These are phyloP conservation scores for Lactifluus echinatus DNA, from an alignment of 768 basidiomycete genomes.

Conservation along the genomic window DNA sequence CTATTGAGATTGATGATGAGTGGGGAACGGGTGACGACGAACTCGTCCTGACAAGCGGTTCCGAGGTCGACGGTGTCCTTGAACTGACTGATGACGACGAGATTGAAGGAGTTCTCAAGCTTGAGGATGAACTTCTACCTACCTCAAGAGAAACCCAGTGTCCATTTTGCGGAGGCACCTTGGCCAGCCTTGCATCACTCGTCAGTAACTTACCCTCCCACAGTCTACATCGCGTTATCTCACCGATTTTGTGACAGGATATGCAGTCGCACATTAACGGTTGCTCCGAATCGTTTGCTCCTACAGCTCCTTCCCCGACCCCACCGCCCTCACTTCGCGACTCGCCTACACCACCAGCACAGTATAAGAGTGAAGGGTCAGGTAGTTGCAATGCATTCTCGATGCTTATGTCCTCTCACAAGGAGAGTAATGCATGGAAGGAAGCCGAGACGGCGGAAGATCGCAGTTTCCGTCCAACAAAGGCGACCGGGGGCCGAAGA, in stretches of 20 bases:
- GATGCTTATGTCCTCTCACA: slow-evolving; percentile 81
- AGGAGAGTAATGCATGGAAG: slow-evolving; percentile 79
- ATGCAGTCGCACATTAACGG: slow-evolving; percentile 47
- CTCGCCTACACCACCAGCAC: slow-evolving; percentile 16
- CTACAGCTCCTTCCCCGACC: neutral
- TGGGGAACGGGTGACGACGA: slow-evolving; percentile 78
- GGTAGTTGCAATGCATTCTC: slow-evolving; percentile 49
- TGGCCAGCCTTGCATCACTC: slow-evolving; percentile 24
- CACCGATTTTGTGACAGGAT: slow-evolving; percentile 30
- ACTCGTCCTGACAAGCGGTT: slow-evolving; percentile 28
- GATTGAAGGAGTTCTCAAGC: slow-evolving; percentile 25
- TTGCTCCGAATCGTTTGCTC: slow-evolving; percentile 38
- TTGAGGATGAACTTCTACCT: slow-evolving; percentile 19
- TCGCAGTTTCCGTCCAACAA: slow-evolving; percentile 37
- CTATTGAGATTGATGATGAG: slow-evolving; percentile 33
- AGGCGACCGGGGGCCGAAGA: slow-evolving; percentile 45
- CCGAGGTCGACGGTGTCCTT: slow-evolving; percentile 15
- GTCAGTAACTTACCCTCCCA: slow-evolving; percentile 21
- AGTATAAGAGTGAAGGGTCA: slow-evolving; percentile 1
- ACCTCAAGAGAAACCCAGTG: no score
- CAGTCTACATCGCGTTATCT: slow-evolving; percentile 7
- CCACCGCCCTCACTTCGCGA: slow-evolving; percentile 12
- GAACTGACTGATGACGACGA: slow-evolving; percentile 24
- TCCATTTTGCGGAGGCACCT: slow-evolving; percentile 27
- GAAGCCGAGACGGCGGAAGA: slow-evolving; percentile 55